These are phyloP conservation scores for Batkoa obscura DNA, from an alignment of 371 early-diverging fungal genomes.

Conservation along the genomic window DNA sequence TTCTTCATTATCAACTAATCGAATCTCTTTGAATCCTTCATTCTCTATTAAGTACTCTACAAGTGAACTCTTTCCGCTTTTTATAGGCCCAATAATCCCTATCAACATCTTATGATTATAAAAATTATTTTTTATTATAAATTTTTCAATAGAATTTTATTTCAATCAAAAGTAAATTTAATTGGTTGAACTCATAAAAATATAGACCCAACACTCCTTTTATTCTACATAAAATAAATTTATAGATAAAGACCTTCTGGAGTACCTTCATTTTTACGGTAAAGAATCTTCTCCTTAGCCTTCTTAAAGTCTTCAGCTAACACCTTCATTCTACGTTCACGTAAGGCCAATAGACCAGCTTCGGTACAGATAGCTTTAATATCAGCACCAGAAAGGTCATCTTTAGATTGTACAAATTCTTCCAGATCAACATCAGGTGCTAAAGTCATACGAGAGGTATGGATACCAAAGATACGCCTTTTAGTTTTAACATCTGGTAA, in stretches of 20 bases:
- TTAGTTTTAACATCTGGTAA: slow-evolving; percentile 98
- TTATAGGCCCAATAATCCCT: slow-evolving; percentile 45
- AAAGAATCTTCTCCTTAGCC: slow-evolving; percentile 98
- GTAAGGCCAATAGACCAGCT: slow-evolving; percentile 94
- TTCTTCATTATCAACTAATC: slow-evolving; percentile 8
- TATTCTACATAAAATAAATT: too few relatives aligned
- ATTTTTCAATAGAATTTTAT: too few relatives aligned
- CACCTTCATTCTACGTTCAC: slow-evolving; percentile 99
- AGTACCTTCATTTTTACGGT: slow-evolving; percentile 95
- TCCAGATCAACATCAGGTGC: slow-evolving; percentile 95
- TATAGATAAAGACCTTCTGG: slow-evolving; percentile 91
- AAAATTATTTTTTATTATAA: too few relatives aligned
- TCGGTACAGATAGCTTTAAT: slow-evolving; percentile 99
- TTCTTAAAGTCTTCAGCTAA: slow-evolving; percentile 95
- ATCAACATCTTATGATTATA: too few relatives aligned
- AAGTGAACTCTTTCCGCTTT: slow-evolving; percentile 54
- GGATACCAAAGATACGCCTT: slow-evolving; percentile 97
- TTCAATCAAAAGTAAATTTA: too few relatives aligned
- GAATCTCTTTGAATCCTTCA: slow-evolving; percentile 25
- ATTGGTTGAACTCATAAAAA: too few relatives aligned
- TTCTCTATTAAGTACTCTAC: slow-evolving; percentile 32
- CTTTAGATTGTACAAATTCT: slow-evolving; percentile 97
- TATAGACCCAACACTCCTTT: too few relatives aligned
- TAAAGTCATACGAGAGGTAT: slow-evolving; percentile 96
- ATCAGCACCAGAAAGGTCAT: slow-evolving; percentile 99